A percentile compares a stretch with the other conserved stretches of the same genome.
phyloP scores from a whole-genome alignment of 768 basidiomycete species.

The Russula sp. region DNA sequence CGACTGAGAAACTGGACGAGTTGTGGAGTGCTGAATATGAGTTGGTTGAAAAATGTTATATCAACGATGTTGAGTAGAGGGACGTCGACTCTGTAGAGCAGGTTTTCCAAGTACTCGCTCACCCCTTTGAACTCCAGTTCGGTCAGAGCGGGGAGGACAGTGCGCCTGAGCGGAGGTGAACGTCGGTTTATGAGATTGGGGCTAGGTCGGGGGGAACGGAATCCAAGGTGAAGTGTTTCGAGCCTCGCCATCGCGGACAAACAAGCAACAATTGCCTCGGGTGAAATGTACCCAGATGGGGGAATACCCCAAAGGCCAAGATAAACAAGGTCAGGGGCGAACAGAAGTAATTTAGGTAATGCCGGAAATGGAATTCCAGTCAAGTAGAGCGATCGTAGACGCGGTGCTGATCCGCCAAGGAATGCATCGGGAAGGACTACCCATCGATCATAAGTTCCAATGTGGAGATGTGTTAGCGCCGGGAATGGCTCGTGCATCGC shows the following conservation, averaged over 20 bases:
- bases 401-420: not conserved
- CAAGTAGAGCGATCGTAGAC: not conserved
- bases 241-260: not conserved
- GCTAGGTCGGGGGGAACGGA: not conserved
- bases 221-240: not conserved
- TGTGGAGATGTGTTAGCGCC: not conserved
- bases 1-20: not conserved
- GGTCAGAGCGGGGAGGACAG: not conserved
- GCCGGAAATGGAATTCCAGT: not conserved
- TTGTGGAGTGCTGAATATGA: not conserved
- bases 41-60: not conserved
- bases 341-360: not conserved
- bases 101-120: not conserved
- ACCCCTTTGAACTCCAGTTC: not conserved
- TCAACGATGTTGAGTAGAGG: not conserved
- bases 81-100: not conserved
- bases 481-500: not conserved
- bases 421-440: not conserved
- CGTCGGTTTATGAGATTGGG: not conserved
- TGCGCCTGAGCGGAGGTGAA: not conserved
- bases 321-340: not conserved
- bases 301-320: not conserved
- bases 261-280: not conserved
- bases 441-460: not conserved
- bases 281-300: not conserved